Percentiles rank a stretch among this genome's conserved stretches.
Evolutionary conservation across 257 asterid species (phyloP).

Genomic region (Eucommia ulmoides): DNA sequence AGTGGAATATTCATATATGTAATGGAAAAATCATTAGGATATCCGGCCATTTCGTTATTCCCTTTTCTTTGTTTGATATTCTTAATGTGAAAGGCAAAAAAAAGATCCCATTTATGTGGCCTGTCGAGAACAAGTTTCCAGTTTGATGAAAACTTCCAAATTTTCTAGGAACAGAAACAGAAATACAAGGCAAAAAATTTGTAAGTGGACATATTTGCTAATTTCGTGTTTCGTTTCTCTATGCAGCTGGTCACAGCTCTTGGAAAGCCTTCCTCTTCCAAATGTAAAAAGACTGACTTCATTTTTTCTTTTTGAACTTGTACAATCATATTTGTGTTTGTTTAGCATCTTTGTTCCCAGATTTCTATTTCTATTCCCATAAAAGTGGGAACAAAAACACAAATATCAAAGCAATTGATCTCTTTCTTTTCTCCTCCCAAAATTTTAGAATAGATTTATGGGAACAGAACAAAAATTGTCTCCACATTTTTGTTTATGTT

Average conservation of each 20-base stretch:
- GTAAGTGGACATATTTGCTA: constrained; percentile 12
- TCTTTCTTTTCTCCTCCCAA: background rate
- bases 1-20: background rate
- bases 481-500: too few relatives aligned
- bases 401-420: too few relatives aligned
- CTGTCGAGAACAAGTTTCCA: background rate
- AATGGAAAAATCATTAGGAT: background rate
- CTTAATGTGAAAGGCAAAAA: too few relatives aligned
- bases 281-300: constrained; percentile 85
- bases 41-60: background rate
- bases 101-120: background rate
- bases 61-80: background rate
- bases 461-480: too few relatives aligned
- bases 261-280: constrained; percentile 84
- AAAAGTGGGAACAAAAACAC: too few relatives aligned
- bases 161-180: background rate
- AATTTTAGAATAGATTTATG: background rate
- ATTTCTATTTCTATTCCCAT: too few relatives aligned
- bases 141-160: background rate
- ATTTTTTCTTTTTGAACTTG: background rate
- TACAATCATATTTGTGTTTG: background rate
- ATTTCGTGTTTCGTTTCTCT: constrained; percentile 16
- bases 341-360: background rate
- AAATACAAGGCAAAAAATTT: background rate
- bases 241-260: constrained; percentile 88